Base-by-base conservation (phyloP, 2,329 filamentous ascomycete species). In the Pezicula carpinea region DNA sequence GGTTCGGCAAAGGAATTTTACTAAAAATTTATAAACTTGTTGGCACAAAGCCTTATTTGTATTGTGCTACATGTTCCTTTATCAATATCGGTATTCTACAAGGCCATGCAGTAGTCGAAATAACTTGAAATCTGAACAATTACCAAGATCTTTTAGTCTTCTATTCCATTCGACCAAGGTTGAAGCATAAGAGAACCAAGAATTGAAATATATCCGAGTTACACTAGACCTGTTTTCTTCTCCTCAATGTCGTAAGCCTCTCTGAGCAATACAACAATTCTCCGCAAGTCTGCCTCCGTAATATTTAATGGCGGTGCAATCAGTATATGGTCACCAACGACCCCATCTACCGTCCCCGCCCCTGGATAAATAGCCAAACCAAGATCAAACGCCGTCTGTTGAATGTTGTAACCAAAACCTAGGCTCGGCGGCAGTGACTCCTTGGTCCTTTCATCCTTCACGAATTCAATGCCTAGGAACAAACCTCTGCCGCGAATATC, bases 251-350 rank as follows among this genome's bases (percentile, higher is more conserved):
- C 18, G 22, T 43, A 43, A 14, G 40, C 40, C 7, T 19, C 22
- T 34, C 19, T 43, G 1, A 43, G 18, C 31, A 32, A 6, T n/a
- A 72, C 64, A 10, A 79, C 77, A 44, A 83, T 75, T 19, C 66
- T 58, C 13, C 72, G 68, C 32, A 83, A 65, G 31, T 80, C 71
- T n/a, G 67, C 68, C 41, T 66, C 64, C 0, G 69, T 74, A 36
- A 79, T 66, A 54, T 73, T 80, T 62, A 77, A 84, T 5, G 80
- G 71, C 15, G 82, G 82, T 6, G 79, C 74, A 26, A 85, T 59
- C 32, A 84, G 65, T 38, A 83, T 66, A 62, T 83, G 77, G 55
- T 85, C 81, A 4, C 81, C 81, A 6, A 59, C 60, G n/a, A 62
- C 59, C 13, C 79, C 80, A 54, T 80, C 53, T 6, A 69, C 74